Evolutionary conservation across 1,284 basidiomycete genomes (phyloP).

Genomic region (Cryptococcus hybrid): DNA sequence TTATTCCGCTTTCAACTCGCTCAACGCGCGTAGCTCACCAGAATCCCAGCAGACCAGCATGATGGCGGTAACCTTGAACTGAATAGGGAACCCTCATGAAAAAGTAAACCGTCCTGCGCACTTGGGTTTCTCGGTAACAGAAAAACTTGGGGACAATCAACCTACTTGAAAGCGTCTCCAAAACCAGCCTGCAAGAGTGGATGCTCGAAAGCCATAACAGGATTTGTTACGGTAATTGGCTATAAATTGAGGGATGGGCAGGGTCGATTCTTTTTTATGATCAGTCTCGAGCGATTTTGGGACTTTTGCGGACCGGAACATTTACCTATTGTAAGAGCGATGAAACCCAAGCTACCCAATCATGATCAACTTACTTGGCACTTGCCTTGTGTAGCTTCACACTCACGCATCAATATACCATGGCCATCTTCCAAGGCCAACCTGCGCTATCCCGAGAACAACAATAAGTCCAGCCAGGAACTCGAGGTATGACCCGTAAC

Average conservation of each 20-base stretch:
- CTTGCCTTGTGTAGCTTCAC: too few relatives aligned
- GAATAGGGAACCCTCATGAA: slow-evolving; percentile 40
- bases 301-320: not conserved
- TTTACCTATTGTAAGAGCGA: slow-evolving; percentile 53
- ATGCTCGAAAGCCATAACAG: slow-evolving; percentile 53
- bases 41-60: slow-evolving; percentile 47
- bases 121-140: not conserved
- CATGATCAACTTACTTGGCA: too few relatives aligned
- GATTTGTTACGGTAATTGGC: slow-evolving; percentile 52
- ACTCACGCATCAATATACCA: slow-evolving; percentile 43
- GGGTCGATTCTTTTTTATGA: slow-evolving; percentile 48
- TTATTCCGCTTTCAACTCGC: too few relatives aligned
- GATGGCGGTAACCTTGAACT: slow-evolving; percentile 52
- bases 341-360: slow-evolving; percentile 48
- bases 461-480: slow-evolving; percentile 52
- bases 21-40: slow-evolving; percentile 21
- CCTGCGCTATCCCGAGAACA: slow-evolving; percentile 42
- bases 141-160: not conserved
- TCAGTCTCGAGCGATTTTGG: not conserved
- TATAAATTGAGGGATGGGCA: slow-evolving; percentile 56
- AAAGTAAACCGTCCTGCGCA: too few relatives aligned
- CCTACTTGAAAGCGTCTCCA: slow-evolving; percentile 51
- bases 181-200: slow-evolving; percentile 53
- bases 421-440: slow-evolving; percentile 40
- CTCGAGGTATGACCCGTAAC: slow-evolving; percentile 52